A percentile compares a stretch with the other conserved stretches of the same genome.
These are phyloP conservation scores for Helichrysum umbraculigerum DNA, from an alignment of 129 eudicot species.

Conservation along the genomic window DNA sequence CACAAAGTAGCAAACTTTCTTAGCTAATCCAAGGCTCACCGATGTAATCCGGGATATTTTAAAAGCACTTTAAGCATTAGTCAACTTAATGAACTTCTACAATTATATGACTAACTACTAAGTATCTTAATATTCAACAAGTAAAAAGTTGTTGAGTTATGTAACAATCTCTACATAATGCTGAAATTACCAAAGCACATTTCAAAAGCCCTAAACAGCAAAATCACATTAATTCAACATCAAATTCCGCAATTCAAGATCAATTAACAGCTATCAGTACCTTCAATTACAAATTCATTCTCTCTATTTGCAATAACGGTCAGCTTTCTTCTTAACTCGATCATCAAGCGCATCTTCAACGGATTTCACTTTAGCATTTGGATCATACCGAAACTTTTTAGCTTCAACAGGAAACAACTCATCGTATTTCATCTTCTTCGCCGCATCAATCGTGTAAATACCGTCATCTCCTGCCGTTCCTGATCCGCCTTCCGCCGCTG, in stretches of 20 bases:
- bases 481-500: constrained; percentile 30
- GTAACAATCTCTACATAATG: background rate
- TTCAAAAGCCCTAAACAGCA: constrained; percentile 2
- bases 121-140: background rate
- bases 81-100: background rate
- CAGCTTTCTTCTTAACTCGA: constrained; percentile 96
- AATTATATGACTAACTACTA: background rate
- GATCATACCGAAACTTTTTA: constrained; percentile 82
- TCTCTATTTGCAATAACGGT: constrained; percentile 81
- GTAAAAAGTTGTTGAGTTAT: background rate
- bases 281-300: background rate
- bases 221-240: constrained; percentile 21
- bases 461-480: constrained; percentile 38
- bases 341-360: constrained; percentile 91
- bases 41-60: background rate
- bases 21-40: background rate
- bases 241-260: constrained; percentile 12
- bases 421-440: constrained; percentile 85
- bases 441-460: constrained; percentile 84
- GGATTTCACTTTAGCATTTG: constrained; percentile 62
- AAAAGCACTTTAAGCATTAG: background rate
- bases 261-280: constrained; percentile 15
- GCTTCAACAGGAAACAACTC: constrained; percentile 94
- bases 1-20: background rate
- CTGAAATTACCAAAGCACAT: background rate